Evolutionary conservation across 176 grass and related monocot genomes (phyloP).

Genomic region (Cenchrus americanus): DNA sequence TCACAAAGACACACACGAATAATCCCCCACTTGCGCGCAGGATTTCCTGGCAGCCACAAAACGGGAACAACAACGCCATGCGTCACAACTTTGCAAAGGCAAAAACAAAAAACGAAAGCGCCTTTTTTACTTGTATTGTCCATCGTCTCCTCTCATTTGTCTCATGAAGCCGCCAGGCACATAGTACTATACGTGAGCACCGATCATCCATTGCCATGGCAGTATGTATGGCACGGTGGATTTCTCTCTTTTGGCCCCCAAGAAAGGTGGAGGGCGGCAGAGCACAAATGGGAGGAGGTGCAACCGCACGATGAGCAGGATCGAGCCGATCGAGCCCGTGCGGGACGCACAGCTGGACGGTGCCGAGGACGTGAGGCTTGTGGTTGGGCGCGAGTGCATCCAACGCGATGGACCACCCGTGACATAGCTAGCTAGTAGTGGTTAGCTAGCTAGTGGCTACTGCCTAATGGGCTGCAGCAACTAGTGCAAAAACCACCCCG

Average conservation of each 20-base stretch:
- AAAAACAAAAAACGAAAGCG: not conserved
- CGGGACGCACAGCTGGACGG: not conserved
- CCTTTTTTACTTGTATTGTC: not conserved
- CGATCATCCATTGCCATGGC: not conserved
- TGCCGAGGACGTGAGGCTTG: not conserved
- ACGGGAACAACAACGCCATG: constrained; percentile 22
- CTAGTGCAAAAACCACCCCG: not conserved
- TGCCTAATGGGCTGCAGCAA: not conserved
- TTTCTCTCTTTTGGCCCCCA: not conserved
- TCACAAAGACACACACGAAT: not conserved
- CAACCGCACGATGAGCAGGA: not conserved
- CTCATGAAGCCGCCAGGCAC: no score
- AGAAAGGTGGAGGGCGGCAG: no score
- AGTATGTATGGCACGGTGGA: not conserved
- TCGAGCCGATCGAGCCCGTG: not conserved
- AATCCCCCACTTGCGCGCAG: not conserved
- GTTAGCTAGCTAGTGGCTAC: not conserved
- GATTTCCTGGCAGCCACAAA: constrained; percentile 19
- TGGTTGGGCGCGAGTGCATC: constrained; percentile 16
- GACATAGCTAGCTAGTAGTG: not conserved
- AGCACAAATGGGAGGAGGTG: no score
- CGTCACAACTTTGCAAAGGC: constrained; percentile 24
- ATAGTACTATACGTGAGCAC: no score
- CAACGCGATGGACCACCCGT: constrained; percentile 42
- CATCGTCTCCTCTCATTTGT: not conserved